Base-by-base conservation (phyloP, 2,329 filamentous ascomycete genomes). In the Penicillium janthinellum region DNA sequence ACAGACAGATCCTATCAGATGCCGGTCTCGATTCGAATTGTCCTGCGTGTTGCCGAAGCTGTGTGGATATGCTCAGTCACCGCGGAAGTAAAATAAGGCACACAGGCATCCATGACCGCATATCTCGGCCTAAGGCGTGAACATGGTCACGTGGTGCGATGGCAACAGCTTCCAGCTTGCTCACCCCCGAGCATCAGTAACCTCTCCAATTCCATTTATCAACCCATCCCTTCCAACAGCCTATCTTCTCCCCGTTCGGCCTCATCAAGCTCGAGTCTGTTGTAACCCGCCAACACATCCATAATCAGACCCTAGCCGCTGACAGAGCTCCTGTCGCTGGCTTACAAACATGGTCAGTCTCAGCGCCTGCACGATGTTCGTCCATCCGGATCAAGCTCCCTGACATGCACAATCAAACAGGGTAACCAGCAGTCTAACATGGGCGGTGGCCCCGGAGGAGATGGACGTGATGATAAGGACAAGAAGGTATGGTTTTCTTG, bases 391-490 rank as follows among this genome's bases (percentile, higher is more conserved):
- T 47, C 53, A n/a, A n/a, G 52, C 45, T 44, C 12, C 52, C 70
- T 75, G 60, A 74, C 68, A 62, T 39, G 42, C 57, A 50, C 55
- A 7, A 47, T 58, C 37, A 38, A 59, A 68, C 54, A 80, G 79
- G 79, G 79, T 72, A 82, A 83, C 72, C 78, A 82, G 73, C 83
- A 96, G 78, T 96, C 93, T 77, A 91, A 91, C 74, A 90, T 96
- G 82, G 92, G 91, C 71, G 84, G 85, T 65, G 88, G 87, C 58
- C 86, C 82, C 62, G 88, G 86, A 63, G 86, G 87, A 62, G 91
- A 94, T 74, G 89, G 89, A 66, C 90, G 89, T 65, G 89, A 94
- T 70, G 90, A 91, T 15, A 93, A 93, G 82, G 93, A 96, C 73
- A 96, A 98, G 86, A 98, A 98, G 87, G 94, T 91, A 65, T 45